A percentile compares a stretch with the other conserved stretches of the same genome.
Conservation (phyloP, 2,329 filamentous ascomycete species). For the Clonostachys chloroleuca region DNA sequence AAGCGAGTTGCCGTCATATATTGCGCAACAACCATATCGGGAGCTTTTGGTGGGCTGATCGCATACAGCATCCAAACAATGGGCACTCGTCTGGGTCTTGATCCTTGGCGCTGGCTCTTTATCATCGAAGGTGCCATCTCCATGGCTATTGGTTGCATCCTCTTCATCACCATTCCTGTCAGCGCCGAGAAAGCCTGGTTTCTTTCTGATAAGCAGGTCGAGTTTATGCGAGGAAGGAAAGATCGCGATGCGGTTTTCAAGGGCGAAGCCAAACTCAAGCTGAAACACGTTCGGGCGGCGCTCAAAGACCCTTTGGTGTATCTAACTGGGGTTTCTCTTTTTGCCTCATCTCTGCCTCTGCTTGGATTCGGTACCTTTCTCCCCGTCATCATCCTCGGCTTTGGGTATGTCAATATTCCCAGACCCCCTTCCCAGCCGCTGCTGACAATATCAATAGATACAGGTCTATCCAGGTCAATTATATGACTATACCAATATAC, state of each 20-base stretch:
- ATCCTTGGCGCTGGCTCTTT: no score
- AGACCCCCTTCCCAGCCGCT: no score
- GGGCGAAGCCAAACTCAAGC: constrained; percentile 19
- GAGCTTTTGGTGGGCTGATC: constrained; percentile 12
- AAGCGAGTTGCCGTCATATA: constrained; percentile 14
- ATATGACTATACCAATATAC: constrained; percentile 27
- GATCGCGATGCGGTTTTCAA: constrained; percentile 12
- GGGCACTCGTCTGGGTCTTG: constrained; percentile 31
- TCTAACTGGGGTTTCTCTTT: constrained; percentile 17
- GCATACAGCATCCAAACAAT: constrained; percentile 21
- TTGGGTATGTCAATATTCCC: not conserved
- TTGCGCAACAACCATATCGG: constrained; percentile 13
- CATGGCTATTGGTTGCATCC: constrained; percentile 12
- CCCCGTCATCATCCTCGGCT: constrained; percentile 2
- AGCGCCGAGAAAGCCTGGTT: constrained; percentile 33
- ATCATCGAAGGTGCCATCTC: no score
- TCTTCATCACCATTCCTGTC: constrained; percentile 35
- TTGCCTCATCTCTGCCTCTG: constrained; percentile 21
- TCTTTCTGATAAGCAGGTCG: constrained; percentile 29
- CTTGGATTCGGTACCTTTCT: constrained; percentile 24
- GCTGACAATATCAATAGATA: no score
- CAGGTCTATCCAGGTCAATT: constrained; percentile 17
- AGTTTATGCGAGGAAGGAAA: constrained; percentile 13
- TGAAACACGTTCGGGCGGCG: constrained; percentile 19
- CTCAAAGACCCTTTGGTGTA: constrained; percentile 21